Evolutionary conservation across 2,329 filamentous ascomycete species (phyloP), one percentile per base, ranked within the genome.

Genomic region (Colletotrichum tamarilloi): DNA sequence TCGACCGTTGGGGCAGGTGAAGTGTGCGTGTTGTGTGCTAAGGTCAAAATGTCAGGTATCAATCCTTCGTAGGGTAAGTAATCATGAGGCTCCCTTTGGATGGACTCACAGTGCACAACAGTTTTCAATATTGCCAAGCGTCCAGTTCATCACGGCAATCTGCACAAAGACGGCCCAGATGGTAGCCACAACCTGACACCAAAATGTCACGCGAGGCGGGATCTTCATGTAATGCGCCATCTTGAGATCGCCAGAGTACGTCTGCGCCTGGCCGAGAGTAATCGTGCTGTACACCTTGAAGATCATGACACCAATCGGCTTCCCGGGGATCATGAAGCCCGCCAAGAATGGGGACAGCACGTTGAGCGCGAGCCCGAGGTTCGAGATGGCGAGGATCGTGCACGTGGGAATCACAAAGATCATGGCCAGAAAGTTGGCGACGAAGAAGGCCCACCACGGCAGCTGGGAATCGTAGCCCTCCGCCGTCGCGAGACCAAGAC

Each of bases 151-250:
- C 76, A 83, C 32, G 80, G 75, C 24, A 52, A 87, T 81, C 74
- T 87, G 85, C 16, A 87, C 84, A 57, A 87, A 79, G 24, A 81
- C 82, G 9, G 83, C 70, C 67, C 70, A 73, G 5, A 89, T 79
- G 11, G 87, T 88, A 3, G 89, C 90, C 35, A 91, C 89, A 3
- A 92, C 83, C 75, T 92, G 90, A 3, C 88, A 88, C 78, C 91
- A 89, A 81, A 92, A 91, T 9, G 91, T 86, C 0, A 86, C 83
- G 5, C 87, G 85, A 1, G 90, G 90, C 0, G 90, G 88, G 0
- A 92, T 85, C 66, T 92, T 89, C 86, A 90, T 83, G 68, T 84
- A 84, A 60, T 83, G 82, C 0, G 82, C 85, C 28, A 87, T 78
- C 72, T 87, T 87, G 32, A 86, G 77, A 71, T 86, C 85, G 30